phyloP scores from a whole-genome alignment of 805 yeast genomes.

The Sugiyamaella boreocaroliniensis region DNA sequence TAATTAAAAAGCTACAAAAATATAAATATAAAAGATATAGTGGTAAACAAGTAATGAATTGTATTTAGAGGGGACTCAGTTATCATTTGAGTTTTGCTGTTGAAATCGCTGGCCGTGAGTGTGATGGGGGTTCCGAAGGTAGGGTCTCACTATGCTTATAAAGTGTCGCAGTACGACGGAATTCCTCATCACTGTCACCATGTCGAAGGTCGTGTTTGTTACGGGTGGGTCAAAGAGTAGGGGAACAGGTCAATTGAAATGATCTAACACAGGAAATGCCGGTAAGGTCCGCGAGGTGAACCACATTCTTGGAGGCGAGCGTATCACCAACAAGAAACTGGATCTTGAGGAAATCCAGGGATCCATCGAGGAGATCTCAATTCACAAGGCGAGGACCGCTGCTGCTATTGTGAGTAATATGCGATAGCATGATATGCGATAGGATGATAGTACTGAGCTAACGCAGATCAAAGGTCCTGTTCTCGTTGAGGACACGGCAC shows the following conservation, averaged over 20 bases:
- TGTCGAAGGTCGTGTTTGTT: slow-evolving; percentile 2
- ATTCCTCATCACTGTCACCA: background rate
- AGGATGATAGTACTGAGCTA: background rate
- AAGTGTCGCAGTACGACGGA: background rate
- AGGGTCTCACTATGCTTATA: no score
- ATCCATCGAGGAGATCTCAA: slow-evolving; percentile 70
- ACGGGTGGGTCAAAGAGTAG: background rate
- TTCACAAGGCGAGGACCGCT: slow-evolving; percentile 71
- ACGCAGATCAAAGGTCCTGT: slow-evolving; percentile 62
- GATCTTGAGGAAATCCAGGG: slow-evolving; percentile 94
- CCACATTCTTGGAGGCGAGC: slow-evolving; percentile 46
- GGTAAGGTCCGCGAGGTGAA: slow-evolving; percentile 83
- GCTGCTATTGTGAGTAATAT: slow-evolving; percentile 39
- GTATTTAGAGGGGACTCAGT: no score
- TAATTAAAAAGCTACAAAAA: no score
- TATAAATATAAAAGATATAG: no score
- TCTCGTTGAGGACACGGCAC: slow-evolving; percentile 90
- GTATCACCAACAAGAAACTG: slow-evolving; percentile 54
- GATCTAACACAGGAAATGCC: slow-evolving; percentile 57
- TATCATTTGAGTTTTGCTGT: no score
- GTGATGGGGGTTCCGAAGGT: no score
- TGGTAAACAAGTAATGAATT: no score
- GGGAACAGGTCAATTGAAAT: slow-evolving; percentile 28
- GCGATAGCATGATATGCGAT: background rate
- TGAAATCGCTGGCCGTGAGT: no score